Percentiles rank a stretch among this genome's conserved stretches.
Evolutionary conservation across 164 flowering plant genomes (phyloP).

Genomic region (Houttuynia cordata): DNA sequence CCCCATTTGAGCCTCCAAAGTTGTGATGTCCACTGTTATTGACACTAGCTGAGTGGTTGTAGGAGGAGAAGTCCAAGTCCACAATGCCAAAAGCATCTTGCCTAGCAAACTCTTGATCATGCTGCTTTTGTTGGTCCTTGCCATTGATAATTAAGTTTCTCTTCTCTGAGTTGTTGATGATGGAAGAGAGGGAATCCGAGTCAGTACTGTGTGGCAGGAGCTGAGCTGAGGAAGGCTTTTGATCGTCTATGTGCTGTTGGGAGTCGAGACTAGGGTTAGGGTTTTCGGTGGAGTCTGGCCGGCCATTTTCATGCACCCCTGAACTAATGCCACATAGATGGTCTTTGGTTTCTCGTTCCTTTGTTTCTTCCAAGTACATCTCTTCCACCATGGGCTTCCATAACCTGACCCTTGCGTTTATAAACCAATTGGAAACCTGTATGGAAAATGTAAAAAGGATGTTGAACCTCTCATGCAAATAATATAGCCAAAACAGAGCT

Average conservation of each 20-base stretch:
- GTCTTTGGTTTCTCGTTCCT: constrained; percentile 35
- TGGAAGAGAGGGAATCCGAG: constrained; percentile 68
- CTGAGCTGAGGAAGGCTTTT: constrained; percentile 51
- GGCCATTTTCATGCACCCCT: constrained; percentile 15
- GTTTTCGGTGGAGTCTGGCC: constrained; percentile 8
- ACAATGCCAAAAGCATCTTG: constrained; percentile 22
- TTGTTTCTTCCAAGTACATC: constrained; percentile 87
- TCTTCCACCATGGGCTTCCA: constrained; percentile 99
- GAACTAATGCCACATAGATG: constrained; percentile 28
- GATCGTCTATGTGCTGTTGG: constrained; percentile 20
- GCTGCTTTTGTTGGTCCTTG: constrained; percentile 15
- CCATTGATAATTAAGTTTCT: constrained; percentile 6
- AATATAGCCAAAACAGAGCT: background rate
- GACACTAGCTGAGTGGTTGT: constrained; percentile 24
- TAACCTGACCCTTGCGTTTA: constrained; percentile 89
- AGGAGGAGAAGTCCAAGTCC: constrained; percentile 57
- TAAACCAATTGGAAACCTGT: constrained; percentile 98
- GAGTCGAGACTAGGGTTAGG: constrained; percentile 9
- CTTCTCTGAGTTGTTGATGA: constrained; percentile 41
- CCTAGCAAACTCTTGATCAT: constrained; percentile 22
- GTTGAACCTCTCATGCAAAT: background rate
- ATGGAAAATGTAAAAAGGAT: background rate
- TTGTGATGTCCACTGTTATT: constrained; percentile 14
- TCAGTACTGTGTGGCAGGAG: constrained; percentile 34
- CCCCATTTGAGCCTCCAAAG: constrained; percentile 27